Evolutionary conservation across 2,329 filamentous ascomycete species (phyloP).

Genomic region (Pseudocercospora vitis): DNA sequence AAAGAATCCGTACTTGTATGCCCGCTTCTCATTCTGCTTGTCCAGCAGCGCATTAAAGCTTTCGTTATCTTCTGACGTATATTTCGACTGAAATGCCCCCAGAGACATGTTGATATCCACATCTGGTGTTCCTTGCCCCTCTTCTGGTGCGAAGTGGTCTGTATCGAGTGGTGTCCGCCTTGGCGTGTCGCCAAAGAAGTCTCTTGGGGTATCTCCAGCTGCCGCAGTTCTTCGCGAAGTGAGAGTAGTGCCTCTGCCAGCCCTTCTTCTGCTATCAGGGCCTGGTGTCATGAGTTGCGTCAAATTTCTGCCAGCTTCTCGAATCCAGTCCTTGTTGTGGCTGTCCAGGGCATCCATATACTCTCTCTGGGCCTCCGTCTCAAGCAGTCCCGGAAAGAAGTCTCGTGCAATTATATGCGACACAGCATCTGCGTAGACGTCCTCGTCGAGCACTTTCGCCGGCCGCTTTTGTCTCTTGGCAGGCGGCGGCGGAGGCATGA

Average conservation of each 20-base stretch:
- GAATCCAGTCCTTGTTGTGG: slow-evolving; percentile 81
- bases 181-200: slow-evolving; percentile 73
- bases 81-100: slow-evolving; percentile 82
- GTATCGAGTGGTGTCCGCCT: slow-evolving; percentile 49
- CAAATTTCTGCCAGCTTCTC: slow-evolving; percentile 65
- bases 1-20: slow-evolving; percentile 84
- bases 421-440: slow-evolving; percentile 84
- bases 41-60: slow-evolving; percentile 92
- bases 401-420: slow-evolving; percentile 94
- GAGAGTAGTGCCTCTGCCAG: slow-evolving; percentile 42
- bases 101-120: slow-evolving; percentile 79
- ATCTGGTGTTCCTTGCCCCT: slow-evolving; percentile 47
- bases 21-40: slow-evolving; percentile 79
- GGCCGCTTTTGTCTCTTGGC: slow-evolving; percentile 90
- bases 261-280: slow-evolving; percentile 46
- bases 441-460: slow-evolving; percentile 84
- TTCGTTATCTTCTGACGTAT: slow-evolving; percentile 97
- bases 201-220: slow-evolving; percentile 63
- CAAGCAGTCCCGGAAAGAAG: slow-evolving; percentile 89
- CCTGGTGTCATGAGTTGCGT: slow-evolving; percentile 79
- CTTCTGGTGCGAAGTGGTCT: slow-evolving; percentile 32
- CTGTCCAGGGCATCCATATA: slow-evolving; percentile 90
- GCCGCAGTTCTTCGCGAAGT: slow-evolving; percentile 30
- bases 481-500: slow-evolving; percentile 86
- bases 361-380: slow-evolving; percentile 84